Base-by-base conservation (phyloP, 116 monocot genomes). In the Dioscorea cayenensis region DNA sequence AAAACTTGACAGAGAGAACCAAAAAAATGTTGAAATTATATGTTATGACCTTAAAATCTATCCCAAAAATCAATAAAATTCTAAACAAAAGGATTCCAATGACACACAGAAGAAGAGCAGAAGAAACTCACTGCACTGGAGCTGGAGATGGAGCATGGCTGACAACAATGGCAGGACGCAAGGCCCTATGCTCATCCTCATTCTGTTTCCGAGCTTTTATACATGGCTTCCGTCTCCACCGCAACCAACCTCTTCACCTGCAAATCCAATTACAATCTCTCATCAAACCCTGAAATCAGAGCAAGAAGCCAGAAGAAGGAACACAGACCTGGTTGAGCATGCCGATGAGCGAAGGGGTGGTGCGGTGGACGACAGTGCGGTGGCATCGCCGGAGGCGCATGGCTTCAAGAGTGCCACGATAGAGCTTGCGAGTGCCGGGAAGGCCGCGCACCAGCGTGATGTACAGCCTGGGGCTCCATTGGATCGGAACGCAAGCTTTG, bases 331-430 rank as follows among this genome's bases (percentile, higher is more conserved):
- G 92, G 65, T 86, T 90, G 79, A 97, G 81, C 92, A 97, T 92
- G 14, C 96, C 96, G 52, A 90, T 84, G 52, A 97, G 92, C 51
- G 96, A 97, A 50, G 92, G 92, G 64, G 96, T 97, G 77, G 79
- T 97, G 65, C 84, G 90, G 80, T 97, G 96, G 43, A 67, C 71
- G 74, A 97, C 96, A 68, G 93, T 97, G 66, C 90, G 92, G 74
- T 97, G 71, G 92, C 90, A 90, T 63, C 80, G 71, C 69, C 96
- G 96, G 79, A 97, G 92, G 73, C 90, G 86, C 92, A 97, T 92
- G 61, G 96, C 96, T 20, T 86, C 90, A 10, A 97, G 88, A 35
- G 96, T 97, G 50, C 96, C 90, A 58, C 96, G 90, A 84, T 96
- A 92, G 69, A 92, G 93, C 66, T 72, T 82, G 65, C 90, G 86